These are phyloP conservation scores for Isabelozyma rhagii DNA, from an alignment of 805 yeast genomes.

Conservation along the genomic window DNA sequence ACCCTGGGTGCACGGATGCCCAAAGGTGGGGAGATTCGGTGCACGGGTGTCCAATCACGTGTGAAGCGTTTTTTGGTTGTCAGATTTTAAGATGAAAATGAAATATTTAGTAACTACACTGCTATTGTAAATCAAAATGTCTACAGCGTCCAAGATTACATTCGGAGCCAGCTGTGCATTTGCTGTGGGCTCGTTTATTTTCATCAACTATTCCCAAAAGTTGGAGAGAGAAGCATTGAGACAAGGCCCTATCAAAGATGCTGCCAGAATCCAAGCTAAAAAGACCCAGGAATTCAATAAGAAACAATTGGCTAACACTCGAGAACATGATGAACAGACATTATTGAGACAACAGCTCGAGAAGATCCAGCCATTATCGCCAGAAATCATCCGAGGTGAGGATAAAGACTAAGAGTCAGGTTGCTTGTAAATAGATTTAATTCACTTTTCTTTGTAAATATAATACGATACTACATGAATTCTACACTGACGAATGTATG, in stretches of 20 bases:
- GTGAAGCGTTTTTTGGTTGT: too few relatives aligned
- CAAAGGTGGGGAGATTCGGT: not conserved
- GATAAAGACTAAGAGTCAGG: constrained; percentile 7
- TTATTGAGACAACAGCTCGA: constrained; percentile 56
- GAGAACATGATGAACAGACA: constrained; percentile 66
- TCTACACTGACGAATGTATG: constrained; percentile 25
- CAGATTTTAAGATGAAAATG: too few relatives aligned
- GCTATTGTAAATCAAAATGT: constrained; percentile 43
- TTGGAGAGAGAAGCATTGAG: constrained; percentile 68
- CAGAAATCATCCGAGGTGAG: constrained; percentile 33
- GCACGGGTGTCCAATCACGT: not conserved
- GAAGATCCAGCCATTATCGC: constrained; percentile 55
- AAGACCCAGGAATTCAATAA: constrained; percentile 34
- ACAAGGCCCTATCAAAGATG: constrained; percentile 85
- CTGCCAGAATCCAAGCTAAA: constrained; percentile 55
- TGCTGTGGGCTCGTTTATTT: constrained; percentile 58
- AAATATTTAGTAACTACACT: too few relatives aligned
- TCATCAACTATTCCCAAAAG: constrained; percentile 69
- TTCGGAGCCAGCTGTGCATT: constrained; percentile 55
- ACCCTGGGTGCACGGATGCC: not conserved
- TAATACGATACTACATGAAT: not conserved
- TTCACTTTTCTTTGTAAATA: not conserved
- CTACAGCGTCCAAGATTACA: constrained; percentile 76
- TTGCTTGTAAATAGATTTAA: not conserved
- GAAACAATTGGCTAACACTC: constrained; percentile 51